Evolutionary conservation across 768 basidiomycete genomes (phyloP), one percentile per base, ranked within the genome.

Genomic region (Solioccasus polychromus): DNA sequence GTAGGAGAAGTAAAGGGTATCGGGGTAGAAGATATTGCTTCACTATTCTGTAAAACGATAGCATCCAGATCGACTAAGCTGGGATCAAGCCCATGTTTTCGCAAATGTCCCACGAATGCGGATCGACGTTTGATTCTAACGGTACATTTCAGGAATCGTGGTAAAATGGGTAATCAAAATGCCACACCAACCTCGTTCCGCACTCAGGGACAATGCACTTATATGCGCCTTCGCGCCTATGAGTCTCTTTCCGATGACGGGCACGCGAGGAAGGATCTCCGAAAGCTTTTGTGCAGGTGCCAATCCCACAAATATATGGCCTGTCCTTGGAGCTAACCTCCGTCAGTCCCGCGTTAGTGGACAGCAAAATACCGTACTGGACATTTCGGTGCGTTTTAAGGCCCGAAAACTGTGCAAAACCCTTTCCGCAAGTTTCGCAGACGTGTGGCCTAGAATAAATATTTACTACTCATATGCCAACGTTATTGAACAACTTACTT

Each of bases 181-280:
- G 18, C 10, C 3, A 22, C 39, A 54, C 65, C 40, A 51, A 80
- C 80, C 63, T 72, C 39, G 77, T 77, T 35, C 57, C 64, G 51
- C 83, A 84, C n/a, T 61, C 59, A 19, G 48, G 37, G 28, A 67
- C 49, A 19, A 72, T 70, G 55, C 83, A 86, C 34, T 55, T 58
- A 51, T 74, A 79, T 22, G 66, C 67, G 22, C 71, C 70, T 20
- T 67, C 48, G 3, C 60, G 60, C 15, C 59, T 52, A 55, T 87
- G 85, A 3, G 69, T 75, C 62, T 86, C 83, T 56, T 75, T 78
- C 44, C 73, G 70, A 54, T 88, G 85, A 8, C 85, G 80, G 24
- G 77, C 68, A 51, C 80, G 69, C 35, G 85, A 86, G 0, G 85
- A 87, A 10, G 83, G 85, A 54, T 88, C 85, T 12, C 78, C 78